Evolutionary conservation across 495 filamentous ascomycete genomes (phyloP).

Genomic region (Tetracladium setigerum): DNA sequence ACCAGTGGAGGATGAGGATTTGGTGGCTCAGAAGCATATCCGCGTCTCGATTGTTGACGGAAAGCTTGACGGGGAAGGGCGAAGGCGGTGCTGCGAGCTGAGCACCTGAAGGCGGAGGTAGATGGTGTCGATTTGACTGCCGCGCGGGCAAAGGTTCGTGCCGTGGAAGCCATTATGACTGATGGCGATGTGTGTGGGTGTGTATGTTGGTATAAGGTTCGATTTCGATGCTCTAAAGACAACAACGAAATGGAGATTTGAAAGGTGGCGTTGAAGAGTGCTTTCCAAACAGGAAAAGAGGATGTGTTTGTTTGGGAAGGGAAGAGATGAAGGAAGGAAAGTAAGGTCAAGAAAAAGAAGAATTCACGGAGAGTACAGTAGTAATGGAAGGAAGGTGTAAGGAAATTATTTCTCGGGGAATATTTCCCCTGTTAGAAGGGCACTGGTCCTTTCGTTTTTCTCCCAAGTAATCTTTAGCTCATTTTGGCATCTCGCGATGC

Average conservation of each 20-base stretch:
- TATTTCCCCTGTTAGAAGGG: too few species aligned
- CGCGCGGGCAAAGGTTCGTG: conserved; percentile 19
- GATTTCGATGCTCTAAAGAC: too few species aligned
- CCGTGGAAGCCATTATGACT: conserved; percentile 11
- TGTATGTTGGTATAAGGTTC: background rate
- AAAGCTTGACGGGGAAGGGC: conserved; percentile 49
- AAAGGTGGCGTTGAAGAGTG: too few species aligned
- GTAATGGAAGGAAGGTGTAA: too few species aligned
- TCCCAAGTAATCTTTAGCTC: too few species aligned
- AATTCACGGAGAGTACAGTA: background rate
- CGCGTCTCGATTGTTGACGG: conserved; percentile 59
- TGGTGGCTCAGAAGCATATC: conserved; percentile 61
- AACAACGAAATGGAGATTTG: too few species aligned
- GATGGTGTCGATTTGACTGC: conserved; percentile 14
- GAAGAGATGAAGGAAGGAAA: background rate
- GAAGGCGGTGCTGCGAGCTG: conserved; percentile 38
- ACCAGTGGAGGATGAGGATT: conserved; percentile 45
- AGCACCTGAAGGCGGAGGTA: conserved; percentile 26
- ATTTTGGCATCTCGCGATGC: too few species aligned
- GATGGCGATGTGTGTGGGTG: background rate
- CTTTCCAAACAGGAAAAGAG: too few species aligned
- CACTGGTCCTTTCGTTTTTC: too few species aligned
- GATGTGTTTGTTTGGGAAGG: background rate
- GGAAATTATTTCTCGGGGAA: too few species aligned
- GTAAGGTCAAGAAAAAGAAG: background rate